Evolutionary conservation across 805 yeast genomes (phyloP).

Genomic region (Nakazawaea laoshanensis): DNA sequence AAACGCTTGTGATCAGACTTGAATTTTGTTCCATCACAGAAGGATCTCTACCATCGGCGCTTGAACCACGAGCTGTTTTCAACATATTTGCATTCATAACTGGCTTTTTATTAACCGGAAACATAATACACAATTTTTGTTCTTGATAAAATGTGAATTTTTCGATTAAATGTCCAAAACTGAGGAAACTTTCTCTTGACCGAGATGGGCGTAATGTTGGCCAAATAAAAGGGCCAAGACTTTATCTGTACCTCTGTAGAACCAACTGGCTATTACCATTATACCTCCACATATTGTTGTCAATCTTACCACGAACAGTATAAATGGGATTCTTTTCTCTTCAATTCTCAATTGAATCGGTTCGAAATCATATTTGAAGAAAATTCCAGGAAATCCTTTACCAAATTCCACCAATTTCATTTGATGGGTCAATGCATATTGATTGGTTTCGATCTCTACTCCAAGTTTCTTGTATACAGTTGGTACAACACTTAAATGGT

Average conservation of each 20-base stretch:
- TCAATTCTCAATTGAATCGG: constrained; percentile 64
- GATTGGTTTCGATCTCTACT: constrained; percentile 67
- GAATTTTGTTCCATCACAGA: no score
- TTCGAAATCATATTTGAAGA: constrained; percentile 80
- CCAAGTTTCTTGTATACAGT: constrained; percentile 70
- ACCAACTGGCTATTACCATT: constrained; percentile 60
- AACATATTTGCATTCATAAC: no score
- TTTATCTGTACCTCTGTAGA: constrained; percentile 49
- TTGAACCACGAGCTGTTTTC: no score
- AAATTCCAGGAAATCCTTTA: constrained; percentile 61
- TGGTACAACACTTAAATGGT: constrained; percentile 76
- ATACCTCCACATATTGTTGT: constrained; percentile 82
- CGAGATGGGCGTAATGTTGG: constrained; percentile 40
- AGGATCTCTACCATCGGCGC: no score
- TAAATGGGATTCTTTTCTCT: constrained; percentile 69
- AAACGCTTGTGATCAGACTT: no score
- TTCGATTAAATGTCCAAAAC: constrained; percentile 2
- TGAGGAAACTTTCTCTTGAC: constrained; percentile 28
- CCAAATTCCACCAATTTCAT: constrained; percentile 15
- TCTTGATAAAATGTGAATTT: background rate
- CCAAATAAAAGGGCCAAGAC: constrained; percentile 47
- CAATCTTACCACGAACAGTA: constrained; percentile 68
- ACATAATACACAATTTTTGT: background rate
- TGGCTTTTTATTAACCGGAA: no score
- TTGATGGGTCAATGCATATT: constrained; percentile 63